These are phyloP conservation scores for Leptographium galeiforme DNA, from an alignment of 2,329 filamentous ascomycete species.

Conservation along the genomic window DNA sequence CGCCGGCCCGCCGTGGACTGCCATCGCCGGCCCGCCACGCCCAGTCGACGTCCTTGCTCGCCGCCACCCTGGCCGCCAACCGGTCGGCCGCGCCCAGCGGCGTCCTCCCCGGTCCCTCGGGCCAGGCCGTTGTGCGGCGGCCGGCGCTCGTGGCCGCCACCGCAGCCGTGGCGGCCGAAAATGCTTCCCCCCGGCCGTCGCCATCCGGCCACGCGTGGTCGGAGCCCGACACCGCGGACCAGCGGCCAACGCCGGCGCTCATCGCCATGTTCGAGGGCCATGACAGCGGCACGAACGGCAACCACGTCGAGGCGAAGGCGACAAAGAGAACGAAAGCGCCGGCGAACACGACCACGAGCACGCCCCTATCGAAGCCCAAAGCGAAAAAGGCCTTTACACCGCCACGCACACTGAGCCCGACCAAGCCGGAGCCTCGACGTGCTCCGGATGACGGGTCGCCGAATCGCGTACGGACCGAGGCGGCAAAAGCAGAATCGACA, in stretches of 20 bases:
- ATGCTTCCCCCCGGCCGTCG: background rate
- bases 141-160: background rate
- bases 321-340: slow-evolving; percentile 2
- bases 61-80: slow-evolving; percentile 48
- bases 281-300: slow-evolving; percentile 15
- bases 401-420: slow-evolving; percentile 16
- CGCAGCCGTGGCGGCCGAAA: background rate
- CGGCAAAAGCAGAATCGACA: background rate
- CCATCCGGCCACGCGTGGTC: slow-evolving; percentile 21
- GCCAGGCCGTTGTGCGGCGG: slow-evolving; percentile 12
- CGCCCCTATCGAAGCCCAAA: background rate
- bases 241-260: slow-evolving; percentile 48
- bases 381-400: slow-evolving; percentile 19
- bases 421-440: background rate
- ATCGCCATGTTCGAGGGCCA: slow-evolving; percentile 56
- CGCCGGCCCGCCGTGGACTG: background rate
- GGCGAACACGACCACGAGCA: slow-evolving; percentile 4
- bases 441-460: background rate
- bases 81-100: slow-evolving; percentile 36
- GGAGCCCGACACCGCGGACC: slow-evolving; percentile 37
- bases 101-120: slow-evolving; percentile 24
- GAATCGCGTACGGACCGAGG: too few species aligned
- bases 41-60: slow-evolving; percentile 41
- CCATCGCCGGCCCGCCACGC: background rate
- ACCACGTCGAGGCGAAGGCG: background rate